Conservation (phyloP, 2,329 filamentous ascomycete genomes). For the Chalaropsis ovoidea region DNA sequence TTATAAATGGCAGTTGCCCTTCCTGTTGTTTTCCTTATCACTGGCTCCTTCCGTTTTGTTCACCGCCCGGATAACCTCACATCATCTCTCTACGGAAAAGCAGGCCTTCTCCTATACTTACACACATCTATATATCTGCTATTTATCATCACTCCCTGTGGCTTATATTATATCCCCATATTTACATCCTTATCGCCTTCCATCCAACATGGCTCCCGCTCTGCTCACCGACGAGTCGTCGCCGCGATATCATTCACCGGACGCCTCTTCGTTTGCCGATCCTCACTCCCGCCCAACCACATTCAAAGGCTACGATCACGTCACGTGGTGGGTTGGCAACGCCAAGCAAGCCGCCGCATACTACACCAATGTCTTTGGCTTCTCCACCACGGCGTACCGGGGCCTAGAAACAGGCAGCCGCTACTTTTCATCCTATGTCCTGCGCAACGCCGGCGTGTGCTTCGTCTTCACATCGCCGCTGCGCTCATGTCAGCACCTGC, state of each 20-base stretch:
- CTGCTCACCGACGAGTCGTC: constrained; percentile 38
- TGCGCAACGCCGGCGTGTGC: constrained; percentile 63
- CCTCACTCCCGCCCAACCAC: constrained; percentile 40
- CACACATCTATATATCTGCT: neutral
- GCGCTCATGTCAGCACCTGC: constrained; percentile 48
- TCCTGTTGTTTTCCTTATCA: neutral
- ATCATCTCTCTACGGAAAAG: neutral
- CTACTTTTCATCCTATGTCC: constrained; percentile 71
- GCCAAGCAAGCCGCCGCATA: constrained; percentile 89
- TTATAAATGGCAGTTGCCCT: constrained; percentile 10
- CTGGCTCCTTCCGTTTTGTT: constrained; percentile 1
- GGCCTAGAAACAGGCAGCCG: constrained; percentile 82
- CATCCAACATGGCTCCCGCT: constrained; percentile 47
- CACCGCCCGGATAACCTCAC: neutral
- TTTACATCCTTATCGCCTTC: neutral
- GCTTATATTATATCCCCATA: neutral
- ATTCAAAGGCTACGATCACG: constrained; percentile 82
- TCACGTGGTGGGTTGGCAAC: constrained; percentile 95
- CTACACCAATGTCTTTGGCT: constrained; percentile 81
- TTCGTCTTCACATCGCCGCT: constrained; percentile 80
- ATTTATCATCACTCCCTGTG: neutral
- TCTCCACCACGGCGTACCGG: constrained; percentile 69
- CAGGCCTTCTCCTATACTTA: neutral
- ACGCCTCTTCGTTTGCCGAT: constrained; percentile 43
- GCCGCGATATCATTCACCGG: neutral